phyloP scores from a whole-genome alignment of 2,329 filamentous ascomycete species.

The Colletotrichum echinochloae region DNA sequence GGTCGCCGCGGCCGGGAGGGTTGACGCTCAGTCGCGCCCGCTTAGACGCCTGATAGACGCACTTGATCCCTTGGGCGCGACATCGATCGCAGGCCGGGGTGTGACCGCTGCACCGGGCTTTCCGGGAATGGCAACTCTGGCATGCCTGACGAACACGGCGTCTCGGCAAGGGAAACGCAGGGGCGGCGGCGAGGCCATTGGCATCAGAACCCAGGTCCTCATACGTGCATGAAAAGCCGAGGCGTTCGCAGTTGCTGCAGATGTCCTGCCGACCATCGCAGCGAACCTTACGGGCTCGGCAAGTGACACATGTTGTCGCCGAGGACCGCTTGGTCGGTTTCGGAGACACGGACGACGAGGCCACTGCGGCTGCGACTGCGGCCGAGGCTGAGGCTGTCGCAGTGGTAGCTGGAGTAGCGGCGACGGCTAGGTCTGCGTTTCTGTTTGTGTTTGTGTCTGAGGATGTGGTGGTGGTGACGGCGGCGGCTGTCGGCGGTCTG shows the following conservation, averaged over 20 bases:
- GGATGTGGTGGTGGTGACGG: slow-evolving; percentile 7
- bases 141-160: slow-evolving; percentile 69
- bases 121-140: slow-evolving; percentile 68
- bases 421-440: slow-evolving; percentile 17
- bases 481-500: slow-evolving; percentile 37
- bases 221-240: slow-evolving; percentile 69
- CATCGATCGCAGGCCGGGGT: slow-evolving; percentile 66
- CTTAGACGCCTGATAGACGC: slow-evolving; percentile 65
- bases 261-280: slow-evolving; percentile 66
- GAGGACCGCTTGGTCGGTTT: slow-evolving; percentile 54
- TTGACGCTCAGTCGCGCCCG: slow-evolving; percentile 45
- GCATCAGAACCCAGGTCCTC: slow-evolving; percentile 59
- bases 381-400: slow-evolving; percentile 34
- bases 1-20: slow-evolving; percentile 21
- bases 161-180: slow-evolving; percentile 54
- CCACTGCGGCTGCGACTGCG: slow-evolving; percentile 15
- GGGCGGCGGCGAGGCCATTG: slow-evolving; percentile 52
- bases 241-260: slow-evolving; percentile 69
- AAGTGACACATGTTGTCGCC: slow-evolving; percentile 66
- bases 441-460: slow-evolving; percentile 1
- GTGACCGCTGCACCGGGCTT: slow-evolving; percentile 70
- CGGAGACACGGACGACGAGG: slow-evolving; percentile 39
- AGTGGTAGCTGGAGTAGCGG: slow-evolving; percentile 13
- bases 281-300: slow-evolving; percentile 68
- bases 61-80: slow-evolving; percentile 65